phyloP scores from a whole-genome alignment of 306 rosid genomes.

The Trifolium subterraneum region DNA sequence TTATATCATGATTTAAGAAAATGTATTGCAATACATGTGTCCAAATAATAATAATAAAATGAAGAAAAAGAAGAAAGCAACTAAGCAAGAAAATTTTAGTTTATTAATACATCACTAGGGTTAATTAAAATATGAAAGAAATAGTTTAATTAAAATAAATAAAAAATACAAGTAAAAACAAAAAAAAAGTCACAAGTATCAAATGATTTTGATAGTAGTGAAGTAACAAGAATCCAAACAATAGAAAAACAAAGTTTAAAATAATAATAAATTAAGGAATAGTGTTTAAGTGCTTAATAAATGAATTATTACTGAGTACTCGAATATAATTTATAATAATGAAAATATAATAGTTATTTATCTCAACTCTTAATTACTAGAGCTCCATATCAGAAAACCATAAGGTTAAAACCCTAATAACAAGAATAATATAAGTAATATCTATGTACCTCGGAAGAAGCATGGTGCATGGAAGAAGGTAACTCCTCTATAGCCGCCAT shows the following conservation, averaged over 20 bases:
- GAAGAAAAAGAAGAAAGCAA: too few relatives aligned
- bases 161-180: not conserved
- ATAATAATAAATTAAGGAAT: too few relatives aligned
- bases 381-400: too few relatives aligned
- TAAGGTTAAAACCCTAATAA: not conserved
- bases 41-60: not conserved
- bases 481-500: slow-evolving; percentile 17
- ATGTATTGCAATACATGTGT: not conserved
- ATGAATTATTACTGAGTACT: too few relatives aligned
- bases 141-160: not conserved
- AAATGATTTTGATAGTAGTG: not conserved
- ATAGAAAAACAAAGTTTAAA: not conserved
- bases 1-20: not conserved
- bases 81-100: not conserved
- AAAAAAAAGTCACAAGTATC: not conserved
- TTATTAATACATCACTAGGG: not conserved
- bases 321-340: too few relatives aligned
- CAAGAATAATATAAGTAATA: not conserved
- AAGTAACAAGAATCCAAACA: not conserved
- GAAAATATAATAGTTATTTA: too few relatives aligned
- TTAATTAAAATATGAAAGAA: not conserved
- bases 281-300: too few relatives aligned
- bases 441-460: slow-evolving; percentile 8
- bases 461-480: not conserved
- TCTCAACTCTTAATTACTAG: too few relatives aligned